Evolutionary conservation across 2,329 filamentous ascomycete genomes (phyloP).

Genomic region (Acrodontium crateriforme): DNA sequence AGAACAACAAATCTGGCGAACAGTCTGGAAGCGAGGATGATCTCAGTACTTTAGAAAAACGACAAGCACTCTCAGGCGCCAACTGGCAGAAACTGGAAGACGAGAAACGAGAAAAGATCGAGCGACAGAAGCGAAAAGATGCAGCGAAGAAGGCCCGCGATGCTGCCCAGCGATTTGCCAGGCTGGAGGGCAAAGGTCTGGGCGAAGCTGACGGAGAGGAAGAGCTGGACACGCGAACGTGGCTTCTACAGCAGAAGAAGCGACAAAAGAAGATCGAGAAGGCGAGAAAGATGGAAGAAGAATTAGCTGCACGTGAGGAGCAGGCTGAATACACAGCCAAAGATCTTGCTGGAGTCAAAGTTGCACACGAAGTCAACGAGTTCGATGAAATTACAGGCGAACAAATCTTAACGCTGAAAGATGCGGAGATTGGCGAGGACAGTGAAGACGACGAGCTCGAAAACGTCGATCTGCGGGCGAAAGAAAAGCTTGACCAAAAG

Average conservation of each 20-base stretch:
- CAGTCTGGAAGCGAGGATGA: conserved; percentile 51
- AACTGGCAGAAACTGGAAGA: conserved; percentile 60
- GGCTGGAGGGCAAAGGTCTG: conserved; percentile 69
- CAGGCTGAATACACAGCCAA: conserved; percentile 69
- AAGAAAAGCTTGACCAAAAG: conserved; percentile 59
- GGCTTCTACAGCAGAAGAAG: conserved; percentile 84
- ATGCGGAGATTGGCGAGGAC: conserved; percentile 65
- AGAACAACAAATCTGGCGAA: conserved; percentile 9
- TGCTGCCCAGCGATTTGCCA: conserved; percentile 58
- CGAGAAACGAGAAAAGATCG: conserved; percentile 57
- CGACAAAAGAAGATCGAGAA: conserved; percentile 78
- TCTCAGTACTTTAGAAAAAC: conserved; percentile 71
- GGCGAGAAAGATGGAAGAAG: conserved; percentile 58
- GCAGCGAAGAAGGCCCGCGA: conserved; percentile 82
- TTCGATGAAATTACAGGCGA: conserved; percentile 66
- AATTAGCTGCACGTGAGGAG: conserved; percentile 62
- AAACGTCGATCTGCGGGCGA: conserved; percentile 57
- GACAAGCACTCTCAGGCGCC: conserved; percentile 57
- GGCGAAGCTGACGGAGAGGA: conserved; percentile 57
- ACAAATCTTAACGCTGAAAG: conserved; percentile 88
- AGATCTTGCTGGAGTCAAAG: conserved; percentile 80
- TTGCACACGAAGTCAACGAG: conserved; percentile 70
- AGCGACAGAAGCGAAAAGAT: conserved; percentile 65
- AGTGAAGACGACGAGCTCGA: conserved; percentile 86
- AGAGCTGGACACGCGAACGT: conserved; percentile 61